These are phyloP conservation scores for Podaxis mareebaensis DNA, from an alignment of 768 basidiomycete genomes.

Conservation along the genomic window DNA sequence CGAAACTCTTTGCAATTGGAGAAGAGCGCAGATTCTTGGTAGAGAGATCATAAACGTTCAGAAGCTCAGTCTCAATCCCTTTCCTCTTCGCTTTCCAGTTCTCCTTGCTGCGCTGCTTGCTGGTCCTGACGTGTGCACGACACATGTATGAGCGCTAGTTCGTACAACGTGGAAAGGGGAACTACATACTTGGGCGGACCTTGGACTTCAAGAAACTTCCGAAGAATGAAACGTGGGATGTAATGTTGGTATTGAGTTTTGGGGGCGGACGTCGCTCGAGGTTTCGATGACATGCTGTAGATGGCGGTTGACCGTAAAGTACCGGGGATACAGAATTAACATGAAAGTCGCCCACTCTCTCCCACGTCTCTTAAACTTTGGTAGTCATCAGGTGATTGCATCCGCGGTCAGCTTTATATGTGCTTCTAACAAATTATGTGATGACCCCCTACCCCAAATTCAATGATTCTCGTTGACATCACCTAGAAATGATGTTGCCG, in stretches of 20 bases:
- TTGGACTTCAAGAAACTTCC: conserved; percentile 19
- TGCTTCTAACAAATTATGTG: too few species aligned
- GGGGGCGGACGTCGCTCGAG: not conserved
- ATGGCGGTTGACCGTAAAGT: not conserved
- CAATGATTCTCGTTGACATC: too few species aligned
- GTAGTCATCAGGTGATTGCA: not conserved
- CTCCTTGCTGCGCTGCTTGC: conserved; percentile 19
- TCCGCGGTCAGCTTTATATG: not conserved
- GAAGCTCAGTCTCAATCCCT: conserved; percentile 18
- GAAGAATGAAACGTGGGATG: conserved; percentile 24
- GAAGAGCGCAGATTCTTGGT: conserved; percentile 18
- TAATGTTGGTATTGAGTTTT: conserved; percentile 23
- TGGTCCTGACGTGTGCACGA: conserved; percentile 10
- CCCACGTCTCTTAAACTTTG: not conserved
- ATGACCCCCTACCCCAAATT: too few species aligned
- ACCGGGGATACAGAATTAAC: not conserved
- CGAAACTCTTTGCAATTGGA: conserved; percentile 21
- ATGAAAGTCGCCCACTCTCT: not conserved
- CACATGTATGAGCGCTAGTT: not conserved
- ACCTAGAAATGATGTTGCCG: too few species aligned
- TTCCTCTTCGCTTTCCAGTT: conserved; percentile 17
- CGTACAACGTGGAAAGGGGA: not conserved
- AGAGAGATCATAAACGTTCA: conserved; percentile 21
- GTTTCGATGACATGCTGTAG: not conserved
- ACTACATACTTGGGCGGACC: conserved; percentile 14